Evolutionary conservation across 2,329 filamentous ascomycete species (phyloP).

Genomic region (Hymenotorrendiella dingleyae): DNA sequence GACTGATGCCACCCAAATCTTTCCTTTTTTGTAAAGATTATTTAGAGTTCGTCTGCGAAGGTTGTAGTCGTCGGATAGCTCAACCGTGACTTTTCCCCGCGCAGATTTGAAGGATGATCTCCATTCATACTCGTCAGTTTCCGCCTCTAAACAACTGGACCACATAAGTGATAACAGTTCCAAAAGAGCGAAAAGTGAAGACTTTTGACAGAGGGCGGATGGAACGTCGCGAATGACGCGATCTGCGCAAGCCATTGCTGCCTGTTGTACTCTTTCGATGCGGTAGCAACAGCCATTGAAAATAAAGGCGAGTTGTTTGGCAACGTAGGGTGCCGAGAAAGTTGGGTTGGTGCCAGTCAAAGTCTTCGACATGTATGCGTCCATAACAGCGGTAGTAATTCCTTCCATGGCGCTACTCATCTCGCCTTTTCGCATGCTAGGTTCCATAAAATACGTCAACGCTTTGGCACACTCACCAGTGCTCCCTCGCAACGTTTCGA

Average conservation of each 20-base stretch:
- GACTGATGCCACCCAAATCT: slow-evolving; percentile 71
- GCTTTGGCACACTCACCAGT: slow-evolving; percentile 87
- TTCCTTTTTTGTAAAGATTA: slow-evolving; percentile 69
- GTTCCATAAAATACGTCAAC: slow-evolving; percentile 90
- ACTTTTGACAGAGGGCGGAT: slow-evolving; percentile 82
- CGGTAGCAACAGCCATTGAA: slow-evolving; percentile 90
- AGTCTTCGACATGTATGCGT: slow-evolving; percentile 72
- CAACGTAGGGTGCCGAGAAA: slow-evolving; percentile 90
- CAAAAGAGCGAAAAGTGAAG: slow-evolving; percentile 84
- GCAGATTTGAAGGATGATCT: slow-evolving; percentile 73
- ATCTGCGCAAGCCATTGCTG: slow-evolving; percentile 77
- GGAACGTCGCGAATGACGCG: slow-evolving; percentile 79
- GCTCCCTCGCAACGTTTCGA: slow-evolving; percentile 82
- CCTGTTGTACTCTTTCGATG: slow-evolving; percentile 84
- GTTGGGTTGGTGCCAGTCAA: slow-evolving; percentile 63
- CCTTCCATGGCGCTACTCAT: slow-evolving; percentile 61
- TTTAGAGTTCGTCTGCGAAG: slow-evolving; percentile 77
- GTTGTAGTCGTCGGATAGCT: slow-evolving; percentile 88
- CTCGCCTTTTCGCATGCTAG: slow-evolving; percentile 64
- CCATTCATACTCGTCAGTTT: slow-evolving; percentile 90
- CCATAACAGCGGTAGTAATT: slow-evolving; percentile 62
- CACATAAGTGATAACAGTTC: slow-evolving; percentile 93
- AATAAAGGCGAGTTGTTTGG: slow-evolving; percentile 76
- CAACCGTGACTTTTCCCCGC: slow-evolving; percentile 72
- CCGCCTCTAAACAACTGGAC: slow-evolving; percentile 87